Percentiles rank a stretch among this genome's conserved stretches.
Conservation (phyloP, 805 yeast genomes). For the Jamesozyma lodderae region DNA sequence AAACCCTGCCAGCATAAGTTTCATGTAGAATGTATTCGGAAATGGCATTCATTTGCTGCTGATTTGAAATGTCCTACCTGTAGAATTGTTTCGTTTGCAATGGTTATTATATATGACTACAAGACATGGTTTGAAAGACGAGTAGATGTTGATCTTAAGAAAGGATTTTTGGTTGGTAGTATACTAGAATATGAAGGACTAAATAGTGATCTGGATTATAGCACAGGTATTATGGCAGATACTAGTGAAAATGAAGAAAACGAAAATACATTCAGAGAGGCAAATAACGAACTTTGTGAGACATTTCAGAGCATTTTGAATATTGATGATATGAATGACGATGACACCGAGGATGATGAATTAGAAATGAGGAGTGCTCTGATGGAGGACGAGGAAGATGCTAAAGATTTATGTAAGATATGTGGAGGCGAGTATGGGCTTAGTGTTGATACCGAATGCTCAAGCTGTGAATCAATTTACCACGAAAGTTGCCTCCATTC, state of each 20-base stretch:
- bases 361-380: no score
- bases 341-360: constrained; percentile 4
- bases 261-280: background rate
- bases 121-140: constrained; percentile 2
- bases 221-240: background rate
- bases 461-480: constrained; percentile 16
- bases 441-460: constrained; percentile 10
- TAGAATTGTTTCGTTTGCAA: constrained; percentile 12
- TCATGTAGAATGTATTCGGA: constrained; percentile 47
- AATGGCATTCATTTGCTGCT: constrained; percentile 38
- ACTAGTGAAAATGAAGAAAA: background rate
- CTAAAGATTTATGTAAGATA: constrained; percentile 8
- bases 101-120: constrained; percentile 8
- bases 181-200: background rate
- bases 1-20: constrained; percentile 46
- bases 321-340: constrained; percentile 3
- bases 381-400: constrained; percentile 1
- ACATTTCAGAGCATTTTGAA: background rate
- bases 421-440: constrained; percentile 16
- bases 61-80: constrained; percentile 26
- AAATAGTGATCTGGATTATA: background rate
- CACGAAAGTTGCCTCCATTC: constrained; percentile 21
- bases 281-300: constrained; percentile 6
- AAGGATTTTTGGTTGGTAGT: background rate
- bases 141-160: background rate